Evolutionary conservation across 352 stramenopile species (phyloP).

Genomic region (Phytophthora melonis): DNA sequence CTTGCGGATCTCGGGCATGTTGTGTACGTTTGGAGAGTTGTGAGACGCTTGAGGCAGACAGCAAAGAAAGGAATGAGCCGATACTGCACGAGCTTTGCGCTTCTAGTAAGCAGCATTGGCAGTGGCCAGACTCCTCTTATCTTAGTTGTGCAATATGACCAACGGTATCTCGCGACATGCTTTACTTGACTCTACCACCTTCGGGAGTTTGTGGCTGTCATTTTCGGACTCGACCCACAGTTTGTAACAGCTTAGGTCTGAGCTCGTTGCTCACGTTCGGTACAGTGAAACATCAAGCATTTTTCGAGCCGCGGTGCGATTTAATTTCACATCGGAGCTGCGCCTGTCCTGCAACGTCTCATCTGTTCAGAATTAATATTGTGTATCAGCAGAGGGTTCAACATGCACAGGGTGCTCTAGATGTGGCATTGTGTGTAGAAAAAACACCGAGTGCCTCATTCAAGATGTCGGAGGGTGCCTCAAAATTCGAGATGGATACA

Average conservation of each 20-base stretch:
- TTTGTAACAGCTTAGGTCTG: background rate
- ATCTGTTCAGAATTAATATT: no score
- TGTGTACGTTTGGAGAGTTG: no score
- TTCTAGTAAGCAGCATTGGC: background rate
- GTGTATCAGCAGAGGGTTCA: no score
- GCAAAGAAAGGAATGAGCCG: background rate
- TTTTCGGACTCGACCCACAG: background rate
- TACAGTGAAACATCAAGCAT: background rate
- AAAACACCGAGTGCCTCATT: no score
- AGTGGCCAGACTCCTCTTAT: background rate
- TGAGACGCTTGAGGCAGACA: background rate
- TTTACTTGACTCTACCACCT: background rate
- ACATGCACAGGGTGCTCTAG: no score
- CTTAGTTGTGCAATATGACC: background rate
- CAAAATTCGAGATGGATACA: no score
- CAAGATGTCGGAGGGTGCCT: no score
- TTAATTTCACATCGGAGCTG: background rate
- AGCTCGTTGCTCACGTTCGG: background rate
- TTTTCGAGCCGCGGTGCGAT: background rate
- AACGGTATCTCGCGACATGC: background rate
- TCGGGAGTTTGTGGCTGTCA: background rate
- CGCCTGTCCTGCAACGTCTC: background rate
- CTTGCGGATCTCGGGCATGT: conserved; percentile 22
- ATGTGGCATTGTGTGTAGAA: no score
- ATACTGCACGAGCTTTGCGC: background rate